phyloP scores from a whole-genome alignment of 345 rosid genomes.

The Gossypium thurberi region DNA sequence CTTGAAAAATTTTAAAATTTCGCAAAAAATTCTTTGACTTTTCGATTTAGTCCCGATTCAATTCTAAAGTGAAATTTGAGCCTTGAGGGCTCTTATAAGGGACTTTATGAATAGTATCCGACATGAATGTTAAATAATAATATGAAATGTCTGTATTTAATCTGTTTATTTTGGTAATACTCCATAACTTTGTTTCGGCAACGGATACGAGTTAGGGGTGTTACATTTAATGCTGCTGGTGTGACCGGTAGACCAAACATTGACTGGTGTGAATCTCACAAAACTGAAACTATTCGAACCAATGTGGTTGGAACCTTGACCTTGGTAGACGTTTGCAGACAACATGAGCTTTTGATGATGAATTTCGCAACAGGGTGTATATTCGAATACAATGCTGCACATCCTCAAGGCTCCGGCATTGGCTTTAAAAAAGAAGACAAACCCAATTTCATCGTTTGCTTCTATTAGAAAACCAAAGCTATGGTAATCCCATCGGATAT shows the following conservation, averaged over 20 bases:
- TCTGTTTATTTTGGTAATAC: no score
- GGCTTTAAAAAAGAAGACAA: background rate
- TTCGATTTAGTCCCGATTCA: no score
- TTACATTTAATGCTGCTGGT: background rate
- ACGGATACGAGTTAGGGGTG: no score
- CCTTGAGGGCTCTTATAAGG: no score
- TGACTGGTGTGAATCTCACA: constrained; percentile 1
- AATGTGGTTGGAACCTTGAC: background rate
- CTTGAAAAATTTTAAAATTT: no score
- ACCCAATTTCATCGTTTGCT: background rate
- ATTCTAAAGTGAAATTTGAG: no score
- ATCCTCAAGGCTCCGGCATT: background rate
- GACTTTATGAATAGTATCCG: no score
- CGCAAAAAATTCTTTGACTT: no score
- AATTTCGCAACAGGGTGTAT: background rate
- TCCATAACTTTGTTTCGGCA: no score
- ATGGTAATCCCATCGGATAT: background rate
- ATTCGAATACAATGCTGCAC: background rate
- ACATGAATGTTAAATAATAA: no score
- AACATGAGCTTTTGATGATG: background rate
- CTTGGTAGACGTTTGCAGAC: background rate
- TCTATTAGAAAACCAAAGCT: background rate
- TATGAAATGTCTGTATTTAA: no score
- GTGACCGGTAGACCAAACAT: background rate
- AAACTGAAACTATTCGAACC: background rate